Base-by-base conservation (phyloP, 2,329 filamentous ascomycete genomes). In the Colletotrichum spaethianum region DNA sequence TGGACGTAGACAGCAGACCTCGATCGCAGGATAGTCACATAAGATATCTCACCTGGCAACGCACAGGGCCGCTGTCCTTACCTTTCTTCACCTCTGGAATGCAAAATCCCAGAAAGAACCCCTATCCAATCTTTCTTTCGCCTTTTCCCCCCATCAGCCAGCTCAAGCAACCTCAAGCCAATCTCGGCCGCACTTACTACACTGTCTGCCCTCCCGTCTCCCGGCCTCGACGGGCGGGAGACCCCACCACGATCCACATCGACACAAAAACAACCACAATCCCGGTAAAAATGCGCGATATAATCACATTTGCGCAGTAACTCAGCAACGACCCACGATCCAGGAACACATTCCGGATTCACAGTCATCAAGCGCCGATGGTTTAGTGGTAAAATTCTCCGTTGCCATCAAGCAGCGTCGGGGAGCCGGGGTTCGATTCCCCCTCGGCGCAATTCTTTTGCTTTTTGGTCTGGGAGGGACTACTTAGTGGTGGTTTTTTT, bases 301-400 rank as follows among this genome's bases (percentile, higher is more conserved):
- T 53, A 53, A 33, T n/a, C 1, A 7, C 18, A 31, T 12, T n/a
- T 53, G 42, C 42, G 11, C 0, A 0, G 0, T 6, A 0, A 12
- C 8, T 0, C 9, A 20, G 0, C 50, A 53, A 11, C 28, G 1
- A 53, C 18, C 28, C 50, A 53, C 18, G 6, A n/a, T 20, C 8
- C 5, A 3, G 28, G 4, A 31, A 33, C 8, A 0, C 1, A 12
- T 33, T 28, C 18, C 1, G 50, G 50, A 1, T 20, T 33, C 0
- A 12, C n/a, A 8, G 12, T 2, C 1, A 23, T 5, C 5, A 4
- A n/a, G 53, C 53, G 53, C 53, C 53, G 53, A 56, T 56, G 53
- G 53, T 56, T 56, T 56, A 56, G 53, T 56, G 53, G 33, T 56
- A 56, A 56, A 56, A 56, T 56, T 56, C 53, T 56, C 53, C 53